Base-by-base conservation (phyloP, 2,329 filamentous ascomycete genomes). In the Chrysoporthe austroafricana region DNA sequence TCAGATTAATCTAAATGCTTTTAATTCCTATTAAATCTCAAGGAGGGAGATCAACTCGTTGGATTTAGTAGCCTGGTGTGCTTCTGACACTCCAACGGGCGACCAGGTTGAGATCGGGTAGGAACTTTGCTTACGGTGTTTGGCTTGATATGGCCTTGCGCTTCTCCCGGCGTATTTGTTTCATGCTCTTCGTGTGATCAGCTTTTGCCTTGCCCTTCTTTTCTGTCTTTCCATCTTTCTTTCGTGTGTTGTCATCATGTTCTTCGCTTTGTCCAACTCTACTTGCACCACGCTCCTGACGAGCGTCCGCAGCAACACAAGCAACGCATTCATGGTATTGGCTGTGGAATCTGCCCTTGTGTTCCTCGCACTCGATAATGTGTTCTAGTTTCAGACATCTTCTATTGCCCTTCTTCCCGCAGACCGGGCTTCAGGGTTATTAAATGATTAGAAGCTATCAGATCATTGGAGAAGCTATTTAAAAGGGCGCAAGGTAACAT, bases 391-490 rank as follows among this genome's bases (percentile, higher is more conserved):
- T 69, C 1, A 69, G 21, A 13, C 67, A 69, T 14, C 67, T 34
- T 34, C 34, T 63, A 46, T 69, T 69, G n/a, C 67, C 67, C 54
- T 66, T 69, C 44, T 66, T 69, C 6, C 52, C 7, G 26, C 67
- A 69, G n/a, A 66, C 52, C 16, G 67, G 67, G 46, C 67, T 69
- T 7, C 7, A 54, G n/a, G 4, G 9, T n/a, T 54, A 4, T 16
- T 6, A 11, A 21, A 50, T 50, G n/a, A 26, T 18, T 21, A 50
- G 46, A 50, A 11, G 46, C n/a, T 50, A 14, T 16, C n/a, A 18
- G 13, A 58, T 1, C 11, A 2, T 14, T 4, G 36, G 9, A 39
- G 36, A 9, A 9, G 5, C 6, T 6, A 5, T 39, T 34, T 3
- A 13, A 14, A 43, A 2, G 7, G 14, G 39, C n/a, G 16, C 32